Base-by-base conservation (phyloP, 257 asterid genomes). In the Linaria vulgaris region DNA sequence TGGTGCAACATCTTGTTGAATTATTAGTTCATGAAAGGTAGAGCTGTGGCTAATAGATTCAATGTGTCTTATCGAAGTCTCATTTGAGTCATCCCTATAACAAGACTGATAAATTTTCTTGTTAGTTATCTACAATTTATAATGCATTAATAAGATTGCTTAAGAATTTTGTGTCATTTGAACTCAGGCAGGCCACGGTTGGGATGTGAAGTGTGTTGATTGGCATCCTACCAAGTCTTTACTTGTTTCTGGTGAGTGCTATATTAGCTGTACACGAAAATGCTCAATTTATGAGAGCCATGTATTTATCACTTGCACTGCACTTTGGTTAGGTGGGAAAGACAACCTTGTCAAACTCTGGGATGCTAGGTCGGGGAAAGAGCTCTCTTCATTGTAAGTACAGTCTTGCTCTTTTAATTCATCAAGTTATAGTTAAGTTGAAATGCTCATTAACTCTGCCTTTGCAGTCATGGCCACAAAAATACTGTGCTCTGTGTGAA, bases 131-230 rank as follows among this genome's bases (percentile, higher is more conserved):
- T n/a, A n/a, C n/a, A n/a, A n/a, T n/a, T 59, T 59, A 56, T 47
- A 58, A 22, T 64, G 63, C 53, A 68, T 67, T 69, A 66, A 53
- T 57, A 50, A 34, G 87, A 68, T 83, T 76, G 77, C 88, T 83
- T 86, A 74, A 80, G 85, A 79, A 57, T 68, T 72, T 67, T 79
- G 41, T 75, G 73, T 76, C 88, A 58, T 78, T 88, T 91, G 81
- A 84, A 88, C 98, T 86, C 97, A 88, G 95, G 88, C 96, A 91
- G 98, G 99, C 95, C 99, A 94, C 78, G 99, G 99, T 75, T 87
- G 99, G 99, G 99, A 94, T 82, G 99, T 94, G 66, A 94, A 94
- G 88, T 83, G 91, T 79, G 97, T 94, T 66, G 99, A 90, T 77
- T 94, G 99, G 99, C 99, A 94, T 81, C 99, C 99, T 66, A 80